These are phyloP conservation scores for Flaveria floridana DNA, from an alignment of 140 eudicot species.

Conservation along the genomic window DNA sequence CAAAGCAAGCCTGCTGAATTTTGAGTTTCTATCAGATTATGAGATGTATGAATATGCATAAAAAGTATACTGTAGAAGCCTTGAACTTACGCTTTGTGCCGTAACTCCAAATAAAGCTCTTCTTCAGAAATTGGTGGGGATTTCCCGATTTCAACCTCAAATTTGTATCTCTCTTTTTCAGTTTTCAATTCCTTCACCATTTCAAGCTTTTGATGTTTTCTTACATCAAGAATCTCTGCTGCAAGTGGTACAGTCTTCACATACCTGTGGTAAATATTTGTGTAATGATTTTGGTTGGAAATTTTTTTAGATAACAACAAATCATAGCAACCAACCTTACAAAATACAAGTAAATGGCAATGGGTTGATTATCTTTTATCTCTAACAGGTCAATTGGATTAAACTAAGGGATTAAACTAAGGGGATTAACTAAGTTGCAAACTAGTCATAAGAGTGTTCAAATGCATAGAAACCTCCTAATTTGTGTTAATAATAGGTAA, in stretches of 20 bases:
- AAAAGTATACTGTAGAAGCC: not conserved
- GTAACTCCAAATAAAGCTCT: constrained; percentile 76
- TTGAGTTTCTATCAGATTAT: not conserved
- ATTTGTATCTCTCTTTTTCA: constrained; percentile 65
- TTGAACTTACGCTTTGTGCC: constrained; percentile 76
- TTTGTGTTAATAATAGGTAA: not conserved
- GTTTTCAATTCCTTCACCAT: constrained; percentile 70
- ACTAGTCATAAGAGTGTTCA: not conserved
- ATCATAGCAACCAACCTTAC: not conserved
- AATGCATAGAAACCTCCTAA: not conserved
- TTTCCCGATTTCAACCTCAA: constrained; percentile 95
- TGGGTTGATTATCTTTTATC: not conserved
- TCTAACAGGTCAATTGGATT: not conserved
- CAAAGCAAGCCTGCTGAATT: no score
- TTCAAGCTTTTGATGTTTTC: constrained; percentile 85
- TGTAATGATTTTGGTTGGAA: not conserved
- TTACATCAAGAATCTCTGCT: constrained; percentile 81
- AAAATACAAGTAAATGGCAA: not conserved
- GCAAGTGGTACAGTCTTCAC: constrained; percentile 97
- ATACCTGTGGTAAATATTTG: constrained; percentile 49
- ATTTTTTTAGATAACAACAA: not conserved
- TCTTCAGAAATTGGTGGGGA: constrained; percentile 87
- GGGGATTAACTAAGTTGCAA: not conserved
- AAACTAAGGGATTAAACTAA: not conserved
- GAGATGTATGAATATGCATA: constrained; percentile 6